Base-by-base conservation (phyloP, 1,284 basidiomycete species). In the Cerrena zonata region DNA sequence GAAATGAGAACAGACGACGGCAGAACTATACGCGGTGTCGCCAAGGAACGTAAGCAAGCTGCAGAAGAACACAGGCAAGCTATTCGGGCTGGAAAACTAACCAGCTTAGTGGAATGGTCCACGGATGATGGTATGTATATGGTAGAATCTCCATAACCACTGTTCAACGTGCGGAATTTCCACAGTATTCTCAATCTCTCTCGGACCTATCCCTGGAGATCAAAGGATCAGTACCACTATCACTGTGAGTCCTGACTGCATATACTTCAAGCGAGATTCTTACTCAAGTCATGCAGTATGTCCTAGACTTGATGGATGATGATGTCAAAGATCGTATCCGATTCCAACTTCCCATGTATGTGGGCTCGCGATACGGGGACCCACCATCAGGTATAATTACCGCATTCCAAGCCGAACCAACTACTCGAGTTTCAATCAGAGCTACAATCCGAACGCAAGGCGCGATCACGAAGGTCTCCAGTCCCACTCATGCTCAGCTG, bases 121-220 rank as follows among this genome's bases (percentile, higher is more conserved):
- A 71, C 72, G 0, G 75, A 77, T 46, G 80, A 82, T 53, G 64
- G 79, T 81, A 47, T 59, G 77, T n/a, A 34, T 7, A 34, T 34
- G 7, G 39, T 49, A 18, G 10, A 26, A 25, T 34, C 49, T 21
- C 19, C 24, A 22, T 11, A 34, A 23, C 36, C 45, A 25, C 23
- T 23, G 27, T 10, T 39, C 19, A 13, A 19, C 26, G 48, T 43
- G 41, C n/a, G n/a, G n/a, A n/a, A n/a, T n/a, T n/a, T n/a, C 24
- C 11, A 12, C 50, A 82, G 80, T 79, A 44, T 82, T 82, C 58
- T 77, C 72, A 0, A 77, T 82, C 25, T 80, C 79, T 2, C 57
- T 82, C 4, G 80, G 80, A 4, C 71, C 73, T 1, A 71, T 82
- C 42, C 73, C 75, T 22, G 64, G 72, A 1, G 51, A 55, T 4